Evolutionary conservation across 225 moss, liverwort and hornwort genomes (phyloP).

Genomic region (Asterella californica): DNA sequence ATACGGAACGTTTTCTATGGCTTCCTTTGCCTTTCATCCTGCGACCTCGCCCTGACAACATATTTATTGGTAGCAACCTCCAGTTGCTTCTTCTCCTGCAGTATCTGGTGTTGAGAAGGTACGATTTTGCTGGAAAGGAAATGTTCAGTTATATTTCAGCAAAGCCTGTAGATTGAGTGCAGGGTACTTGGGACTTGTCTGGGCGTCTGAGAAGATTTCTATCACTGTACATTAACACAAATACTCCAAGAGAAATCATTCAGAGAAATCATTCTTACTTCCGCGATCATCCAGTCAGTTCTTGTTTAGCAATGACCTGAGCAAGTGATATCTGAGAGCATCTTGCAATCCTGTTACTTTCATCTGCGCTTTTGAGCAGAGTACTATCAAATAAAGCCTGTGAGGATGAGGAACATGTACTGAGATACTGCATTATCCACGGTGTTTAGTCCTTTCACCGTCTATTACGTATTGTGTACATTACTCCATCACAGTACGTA

Average conservation of each 20-base stretch:
- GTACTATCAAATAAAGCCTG: not conserved
- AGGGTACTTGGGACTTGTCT: not conserved
- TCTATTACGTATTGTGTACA: too few species aligned
- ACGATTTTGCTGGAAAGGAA: not conserved
- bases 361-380: too few species aligned
- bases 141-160: not conserved
- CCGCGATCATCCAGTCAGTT: not conserved
- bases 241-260: not conserved
- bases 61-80: not conserved
- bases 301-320: not conserved
- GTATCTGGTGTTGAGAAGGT: not conserved
- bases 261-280: not conserved
- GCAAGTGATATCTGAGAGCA: not conserved
- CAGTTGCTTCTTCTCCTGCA: not conserved
- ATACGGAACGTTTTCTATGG: constrained; percentile 43
- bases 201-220: not conserved
- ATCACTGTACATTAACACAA: not conserved
- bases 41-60: not conserved
- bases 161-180: not conserved
- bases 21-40: constrained; percentile 46
- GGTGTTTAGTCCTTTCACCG: too few species aligned
- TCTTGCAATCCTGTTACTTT: too few species aligned
- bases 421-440: too few species aligned
- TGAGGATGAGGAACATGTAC: too few species aligned
- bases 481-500: too few species aligned